A percentile compares a stretch with the other conserved stretches of the same genome.
phyloP scores from a whole-genome alignment of 305 asterid genomes.

The Salvia sclarea region DNA sequence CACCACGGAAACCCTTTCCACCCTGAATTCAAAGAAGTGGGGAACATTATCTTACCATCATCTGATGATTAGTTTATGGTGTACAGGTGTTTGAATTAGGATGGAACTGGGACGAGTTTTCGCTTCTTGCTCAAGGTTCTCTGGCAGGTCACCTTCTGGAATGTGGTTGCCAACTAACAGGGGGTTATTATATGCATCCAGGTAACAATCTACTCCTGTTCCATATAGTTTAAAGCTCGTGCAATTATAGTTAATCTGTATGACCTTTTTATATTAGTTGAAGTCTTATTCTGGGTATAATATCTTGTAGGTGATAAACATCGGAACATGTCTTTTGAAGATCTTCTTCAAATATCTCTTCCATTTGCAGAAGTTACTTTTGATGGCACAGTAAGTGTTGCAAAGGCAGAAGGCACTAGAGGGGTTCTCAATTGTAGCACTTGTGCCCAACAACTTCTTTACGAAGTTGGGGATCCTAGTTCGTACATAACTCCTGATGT shows the following conservation, averaged over 20 bases:
- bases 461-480: conserved; percentile 94
- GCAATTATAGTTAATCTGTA: conserved; percentile 15
- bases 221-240: conserved; percentile 11
- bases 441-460: conserved; percentile 94
- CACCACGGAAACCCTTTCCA: conserved; percentile 10
- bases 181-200: conserved; percentile 97
- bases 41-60: conserved; percentile 10
- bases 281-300: conserved; percentile 25
- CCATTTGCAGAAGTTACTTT: conserved; percentile 80
- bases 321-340: conserved; percentile 69
- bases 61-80: conserved; percentile 31
- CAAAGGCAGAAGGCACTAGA: conserved; percentile 77
- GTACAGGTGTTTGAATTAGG: conserved; percentile 88
- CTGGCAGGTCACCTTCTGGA: conserved; percentile 93
- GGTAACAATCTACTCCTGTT: conserved; percentile 45
- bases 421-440: conserved; percentile 72
- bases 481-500: conserved; percentile 91
- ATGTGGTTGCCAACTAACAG: conserved; percentile 98
- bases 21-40: not conserved
- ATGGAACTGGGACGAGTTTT: conserved; percentile 91
- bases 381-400: conserved; percentile 72
- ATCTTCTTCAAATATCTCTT: conserved; percentile 79
- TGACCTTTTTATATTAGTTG: conserved; percentile 27
- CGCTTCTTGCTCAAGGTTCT: conserved; percentile 88
- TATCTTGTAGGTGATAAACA: conserved; percentile 66